Percentiles rank a stretch among this genome's conserved stretches.
These are phyloP conservation scores for Boletus sp. DNA, from an alignment of 768 basidiomycete species.

Conservation along the genomic window DNA sequence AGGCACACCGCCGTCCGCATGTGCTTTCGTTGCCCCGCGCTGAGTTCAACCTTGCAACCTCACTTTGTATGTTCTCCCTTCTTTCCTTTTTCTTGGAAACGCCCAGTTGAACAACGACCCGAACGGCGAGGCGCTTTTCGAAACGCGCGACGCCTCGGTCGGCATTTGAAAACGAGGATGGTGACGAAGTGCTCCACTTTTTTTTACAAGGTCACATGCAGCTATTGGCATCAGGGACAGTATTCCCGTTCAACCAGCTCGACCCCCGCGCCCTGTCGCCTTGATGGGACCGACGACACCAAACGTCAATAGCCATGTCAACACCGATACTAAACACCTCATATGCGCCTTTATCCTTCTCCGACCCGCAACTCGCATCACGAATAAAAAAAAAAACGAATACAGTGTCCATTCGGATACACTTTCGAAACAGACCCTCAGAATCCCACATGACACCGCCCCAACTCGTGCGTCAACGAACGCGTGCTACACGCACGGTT, in stretches of 20 bases:
- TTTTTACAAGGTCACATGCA: background rate
- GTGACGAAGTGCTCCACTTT: background rate
- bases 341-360: background rate
- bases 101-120: background rate
- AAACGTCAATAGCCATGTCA: background rate
- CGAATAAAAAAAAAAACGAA: background rate
- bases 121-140: background rate
- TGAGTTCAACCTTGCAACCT: background rate
- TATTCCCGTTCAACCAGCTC: background rate
- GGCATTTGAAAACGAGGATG: background rate
- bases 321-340: background rate
- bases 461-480: background rate
- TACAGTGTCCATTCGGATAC: background rate
- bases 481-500: background rate
- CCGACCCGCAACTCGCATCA: background rate
- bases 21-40: background rate
- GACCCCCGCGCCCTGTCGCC: background rate
- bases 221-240: background rate
- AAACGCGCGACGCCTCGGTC: background rate
- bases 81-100: background rate
- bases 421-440: background rate
- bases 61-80: background rate
- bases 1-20: background rate
- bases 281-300: background rate
- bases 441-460: background rate